Percentiles rank a stretch among this genome's conserved stretches.
Evolutionary conservation across 2,329 filamentous ascomycete species (phyloP).

Genomic region (Bipolaris victoriae): DNA sequence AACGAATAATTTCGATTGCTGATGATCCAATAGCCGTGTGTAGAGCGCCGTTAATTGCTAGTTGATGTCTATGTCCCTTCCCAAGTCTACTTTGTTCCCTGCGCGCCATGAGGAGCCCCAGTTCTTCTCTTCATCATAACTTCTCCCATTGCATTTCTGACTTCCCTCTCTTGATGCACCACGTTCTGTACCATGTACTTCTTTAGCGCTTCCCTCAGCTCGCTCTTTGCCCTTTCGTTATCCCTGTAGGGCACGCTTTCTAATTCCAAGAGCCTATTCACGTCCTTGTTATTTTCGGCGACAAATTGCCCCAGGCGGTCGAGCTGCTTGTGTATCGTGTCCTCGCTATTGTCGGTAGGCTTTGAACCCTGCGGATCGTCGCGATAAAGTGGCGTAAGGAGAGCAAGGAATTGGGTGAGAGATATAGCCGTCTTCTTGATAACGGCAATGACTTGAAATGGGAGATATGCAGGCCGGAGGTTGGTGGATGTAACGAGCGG

Average conservation of each 20-base stretch:
- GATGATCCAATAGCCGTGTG: background rate
- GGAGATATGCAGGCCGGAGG: conserved; percentile 70
- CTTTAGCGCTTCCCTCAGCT: conserved; percentile 74
- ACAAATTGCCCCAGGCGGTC: conserved; percentile 68
- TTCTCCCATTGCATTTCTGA: conserved; percentile 76
- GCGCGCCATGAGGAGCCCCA: conserved; percentile 67
- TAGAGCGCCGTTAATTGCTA: background rate
- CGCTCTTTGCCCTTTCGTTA: conserved; percentile 66
- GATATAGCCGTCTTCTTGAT: conserved; percentile 78
- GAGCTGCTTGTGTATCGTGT: conserved; percentile 63
- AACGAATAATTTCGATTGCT: background rate
- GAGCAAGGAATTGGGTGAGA: conserved; percentile 51
- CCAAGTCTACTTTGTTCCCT: conserved; percentile 21
- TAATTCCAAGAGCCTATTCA: conserved; percentile 72
- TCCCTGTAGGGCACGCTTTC: conserved; percentile 81
- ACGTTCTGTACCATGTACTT: conserved; percentile 88
- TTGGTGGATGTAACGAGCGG: conserved; percentile 53
- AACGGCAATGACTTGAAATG: conserved; percentile 81
- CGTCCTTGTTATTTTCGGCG: conserved; percentile 70
- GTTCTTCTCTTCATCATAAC: conserved; percentile 68
- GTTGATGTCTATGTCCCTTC: background rate
- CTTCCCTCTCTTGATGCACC: conserved; percentile 75
- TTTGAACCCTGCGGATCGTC: conserved; percentile 33
- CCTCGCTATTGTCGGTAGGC: conserved; percentile 37
- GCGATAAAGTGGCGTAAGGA: conserved; percentile 46